phyloP scores from a whole-genome alignment of 306 rosid species.

The Sesbania bispinosa region DNA sequence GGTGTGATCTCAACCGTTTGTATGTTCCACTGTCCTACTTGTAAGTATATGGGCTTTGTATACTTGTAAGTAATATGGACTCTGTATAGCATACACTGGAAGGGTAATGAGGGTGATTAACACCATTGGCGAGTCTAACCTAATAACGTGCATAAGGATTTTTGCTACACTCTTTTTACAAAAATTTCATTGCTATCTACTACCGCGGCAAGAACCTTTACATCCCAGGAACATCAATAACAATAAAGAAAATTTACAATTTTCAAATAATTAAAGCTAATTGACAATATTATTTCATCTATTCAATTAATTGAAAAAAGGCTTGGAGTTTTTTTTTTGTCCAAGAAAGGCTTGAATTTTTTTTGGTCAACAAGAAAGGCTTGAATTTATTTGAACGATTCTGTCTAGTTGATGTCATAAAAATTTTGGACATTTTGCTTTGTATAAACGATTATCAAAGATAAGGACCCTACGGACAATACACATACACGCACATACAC shows the following conservation, averaged over 20 bases:
- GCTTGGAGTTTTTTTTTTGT: background rate
- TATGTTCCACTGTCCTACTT: constrained; percentile 21
- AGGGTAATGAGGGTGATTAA: constrained; percentile 26
- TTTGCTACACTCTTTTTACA: background rate
- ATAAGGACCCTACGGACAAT: no score
- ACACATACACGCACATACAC: no score
- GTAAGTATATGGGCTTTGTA: constrained; percentile 33
- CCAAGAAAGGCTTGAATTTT: no score
- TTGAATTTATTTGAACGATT: no score
- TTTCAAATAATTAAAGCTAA: background rate
- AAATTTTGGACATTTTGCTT: no score
- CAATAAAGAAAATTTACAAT: background rate
- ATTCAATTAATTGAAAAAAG: background rate
- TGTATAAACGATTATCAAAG: no score
- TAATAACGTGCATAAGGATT: constrained; percentile 15
- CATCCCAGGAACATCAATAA: background rate
- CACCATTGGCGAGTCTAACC: constrained; percentile 21
- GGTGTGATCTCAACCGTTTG: constrained; percentile 20
- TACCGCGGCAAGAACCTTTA: background rate
- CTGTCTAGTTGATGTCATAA: no score
- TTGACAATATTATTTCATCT: no score
- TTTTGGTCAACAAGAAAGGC: no score
- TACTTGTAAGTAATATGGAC: constrained; percentile 37
- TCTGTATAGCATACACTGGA: constrained; percentile 34
- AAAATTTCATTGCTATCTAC: background rate